phyloP scores from a whole-genome alignment of 2,329 filamentous ascomycete genomes.

The Alternaria panax region DNA sequence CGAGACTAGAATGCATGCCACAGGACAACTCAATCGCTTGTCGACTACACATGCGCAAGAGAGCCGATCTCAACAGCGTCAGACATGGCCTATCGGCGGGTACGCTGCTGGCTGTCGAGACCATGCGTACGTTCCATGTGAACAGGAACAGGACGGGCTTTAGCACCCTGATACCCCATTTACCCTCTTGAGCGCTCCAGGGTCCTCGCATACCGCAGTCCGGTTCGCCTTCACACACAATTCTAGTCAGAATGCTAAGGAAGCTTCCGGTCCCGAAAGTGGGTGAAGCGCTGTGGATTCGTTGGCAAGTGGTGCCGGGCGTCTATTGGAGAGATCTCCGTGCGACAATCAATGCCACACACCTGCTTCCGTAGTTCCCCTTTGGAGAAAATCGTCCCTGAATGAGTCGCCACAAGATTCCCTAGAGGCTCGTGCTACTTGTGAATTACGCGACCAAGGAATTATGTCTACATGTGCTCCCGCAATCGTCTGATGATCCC shows the following conservation, averaged over 20 bases:
- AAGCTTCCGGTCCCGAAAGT: conserved; percentile 22
- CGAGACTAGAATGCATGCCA: conserved; percentile 36
- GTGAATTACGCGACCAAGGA: conserved; percentile 13
- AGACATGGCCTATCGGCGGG: conserved; percentile 38
- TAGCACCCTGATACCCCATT: conserved; percentile 37
- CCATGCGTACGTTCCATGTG: conserved; percentile 33
- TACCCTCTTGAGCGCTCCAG: conserved; percentile 22
- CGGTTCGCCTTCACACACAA: conserved; percentile 23
- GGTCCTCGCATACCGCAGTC: conserved; percentile 13
- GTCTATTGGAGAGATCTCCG: conserved; percentile 45
- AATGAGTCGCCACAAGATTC: conserved; percentile 13
- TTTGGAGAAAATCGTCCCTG: conserved; percentile 15
- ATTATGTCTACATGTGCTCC: conserved; percentile 12
- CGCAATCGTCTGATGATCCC: conserved; percentile 15
- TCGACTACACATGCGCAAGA: conserved; percentile 27
- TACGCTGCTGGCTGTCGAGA: conserved; percentile 32
- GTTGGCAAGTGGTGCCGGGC: conserved; percentile 43
- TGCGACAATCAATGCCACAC: conserved; percentile 44
- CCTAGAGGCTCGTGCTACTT: conserved; percentile 11
- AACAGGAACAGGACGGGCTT: conserved; percentile 20
- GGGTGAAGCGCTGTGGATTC: conserved; percentile 42
- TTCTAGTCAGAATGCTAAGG: conserved; percentile 27
- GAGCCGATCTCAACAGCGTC: conserved; percentile 30
- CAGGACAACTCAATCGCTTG: conserved; percentile 32
- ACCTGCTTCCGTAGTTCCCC: conserved; percentile 20